These are phyloP conservation scores for Pulicaria dysenterica DNA, from an alignment of 129 eudicot species.

Conservation along the genomic window DNA sequence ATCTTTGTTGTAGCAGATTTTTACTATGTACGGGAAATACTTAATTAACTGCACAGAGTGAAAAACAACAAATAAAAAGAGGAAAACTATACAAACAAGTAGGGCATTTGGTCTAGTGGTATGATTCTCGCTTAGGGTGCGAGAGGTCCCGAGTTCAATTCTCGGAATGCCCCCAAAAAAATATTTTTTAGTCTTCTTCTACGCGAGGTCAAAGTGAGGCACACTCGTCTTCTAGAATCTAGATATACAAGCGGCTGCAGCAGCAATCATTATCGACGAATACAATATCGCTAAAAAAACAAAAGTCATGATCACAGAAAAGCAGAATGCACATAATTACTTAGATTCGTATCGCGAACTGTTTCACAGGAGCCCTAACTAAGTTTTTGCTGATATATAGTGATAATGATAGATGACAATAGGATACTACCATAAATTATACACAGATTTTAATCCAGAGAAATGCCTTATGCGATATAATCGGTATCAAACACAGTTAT, in stretches of 20 bases:
- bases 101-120: constrained; percentile 99
- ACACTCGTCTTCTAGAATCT: no score
- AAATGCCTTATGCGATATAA: constrained; percentile 2
- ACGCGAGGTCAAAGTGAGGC: no score
- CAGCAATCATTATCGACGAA: no score
- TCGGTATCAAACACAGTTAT: background rate
- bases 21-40: constrained; percentile 10
- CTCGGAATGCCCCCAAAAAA: constrained; percentile 80
- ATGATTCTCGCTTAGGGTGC: constrained; percentile 99
- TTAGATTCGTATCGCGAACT: background rate
- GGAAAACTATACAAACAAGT: constrained; percentile 5
- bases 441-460: background rate
- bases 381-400: background rate
- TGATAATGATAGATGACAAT: background rate
- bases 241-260: no score
- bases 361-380: constrained; percentile 12
- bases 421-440: background rate
- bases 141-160: constrained; percentile 99
- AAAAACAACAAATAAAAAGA: background rate
- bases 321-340: background rate
- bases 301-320: background rate
- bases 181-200: no score
- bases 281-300: no score
- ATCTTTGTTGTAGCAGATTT: background rate
- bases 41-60: constrained; percentile 11